Evolutionary conservation across 148 eudicot genomes (phyloP).

Genomic region (Amaranthus cruentus): DNA sequence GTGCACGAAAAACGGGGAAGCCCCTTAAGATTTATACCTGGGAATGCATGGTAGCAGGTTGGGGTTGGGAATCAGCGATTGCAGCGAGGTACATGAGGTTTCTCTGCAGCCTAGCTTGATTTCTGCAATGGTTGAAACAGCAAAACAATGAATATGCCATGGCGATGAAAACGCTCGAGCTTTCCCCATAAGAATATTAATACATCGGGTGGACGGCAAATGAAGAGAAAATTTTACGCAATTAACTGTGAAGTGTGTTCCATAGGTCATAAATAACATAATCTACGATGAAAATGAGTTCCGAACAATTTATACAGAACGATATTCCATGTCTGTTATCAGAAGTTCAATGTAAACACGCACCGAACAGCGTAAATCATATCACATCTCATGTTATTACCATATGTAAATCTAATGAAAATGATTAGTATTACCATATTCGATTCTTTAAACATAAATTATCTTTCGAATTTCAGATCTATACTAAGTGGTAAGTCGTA

Average conservation of each 20-base stretch:
- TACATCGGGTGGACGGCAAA: neutral
- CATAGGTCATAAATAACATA: too few relatives aligned
- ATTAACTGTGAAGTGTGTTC: too few relatives aligned
- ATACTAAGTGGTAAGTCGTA: neutral
- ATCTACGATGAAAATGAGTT: too few relatives aligned
- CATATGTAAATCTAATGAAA: too few relatives aligned
- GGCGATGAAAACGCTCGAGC: neutral
- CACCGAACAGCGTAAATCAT: too few relatives aligned
- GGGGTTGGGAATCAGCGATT: conserved; percentile 93
- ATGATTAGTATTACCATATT: too few relatives aligned
- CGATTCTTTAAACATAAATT: neutral
- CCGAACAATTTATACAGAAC: too few relatives aligned
- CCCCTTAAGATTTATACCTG: conserved; percentile 35
- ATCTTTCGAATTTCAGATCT: neutral
- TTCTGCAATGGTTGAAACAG: conserved; percentile 33
- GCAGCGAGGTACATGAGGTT: conserved; percentile 94
- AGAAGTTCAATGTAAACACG: too few relatives aligned
- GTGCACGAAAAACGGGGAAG: neutral
- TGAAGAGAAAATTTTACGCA: too few relatives aligned
- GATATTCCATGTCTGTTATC: too few relatives aligned
- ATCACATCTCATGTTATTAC: too few relatives aligned
- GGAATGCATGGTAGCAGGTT: conserved; percentile 68
- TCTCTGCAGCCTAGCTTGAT: conserved; percentile 80
- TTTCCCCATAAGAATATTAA: neutral
- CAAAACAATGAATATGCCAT: neutral